A percentile compares a stretch with the other conserved stretches of the same genome.
These are phyloP conservation scores for Gigaspora rosea DNA, from an alignment of 192 early-diverging fungal species.

Conservation along the genomic window DNA sequence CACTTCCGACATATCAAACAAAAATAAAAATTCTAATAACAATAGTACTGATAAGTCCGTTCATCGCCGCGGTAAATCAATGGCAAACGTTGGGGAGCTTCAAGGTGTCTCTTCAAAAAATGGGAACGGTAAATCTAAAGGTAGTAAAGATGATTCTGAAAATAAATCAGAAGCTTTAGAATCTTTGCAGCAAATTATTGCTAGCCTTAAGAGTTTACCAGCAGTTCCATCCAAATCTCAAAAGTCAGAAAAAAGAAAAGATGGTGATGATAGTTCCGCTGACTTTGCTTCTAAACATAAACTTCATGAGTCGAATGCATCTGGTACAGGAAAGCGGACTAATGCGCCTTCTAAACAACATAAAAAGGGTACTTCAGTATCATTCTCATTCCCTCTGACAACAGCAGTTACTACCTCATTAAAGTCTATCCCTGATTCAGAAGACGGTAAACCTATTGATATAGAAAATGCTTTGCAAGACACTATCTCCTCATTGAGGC, in stretches of 20 bases:
- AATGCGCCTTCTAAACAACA: slow-evolving; percentile 23
- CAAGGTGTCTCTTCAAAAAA: slow-evolving; percentile 5
- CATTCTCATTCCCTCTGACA: slow-evolving; percentile 35
- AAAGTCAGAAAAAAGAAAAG: slow-evolving; percentile 14
- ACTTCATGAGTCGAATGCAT: slow-evolving; percentile 17
- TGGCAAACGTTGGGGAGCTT: slow-evolving; percentile 25
- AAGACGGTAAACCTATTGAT: slow-evolving; percentile 32
- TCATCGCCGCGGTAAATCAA: slow-evolving; percentile 32
- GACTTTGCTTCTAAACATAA: slow-evolving; percentile 25
- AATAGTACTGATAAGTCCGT: background rate
- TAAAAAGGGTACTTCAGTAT: slow-evolving; percentile 31
- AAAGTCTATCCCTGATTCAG: slow-evolving; percentile 27
- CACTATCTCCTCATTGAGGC: slow-evolving; percentile 45
- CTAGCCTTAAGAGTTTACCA: slow-evolving; percentile 51
- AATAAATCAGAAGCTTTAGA: slow-evolving; percentile 45
- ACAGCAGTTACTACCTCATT: slow-evolving; percentile 24
- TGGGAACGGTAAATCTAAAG: slow-evolving; percentile 18
- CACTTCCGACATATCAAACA: background rate
- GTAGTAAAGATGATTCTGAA: slow-evolving; percentile 34
- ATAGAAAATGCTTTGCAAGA: slow-evolving; percentile 48
- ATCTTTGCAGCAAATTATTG: slow-evolving; percentile 58
- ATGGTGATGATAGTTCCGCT: background rate
- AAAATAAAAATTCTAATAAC: slow-evolving; percentile 32
- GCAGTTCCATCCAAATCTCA: slow-evolving; percentile 39
- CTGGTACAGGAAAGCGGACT: slow-evolving; percentile 11